Percentiles rank a stretch among this genome's conserved stretches.
Evolutionary conservation across 2,329 filamentous ascomycete genomes (phyloP).

Genomic region (Juglanconis oblonga): DNA sequence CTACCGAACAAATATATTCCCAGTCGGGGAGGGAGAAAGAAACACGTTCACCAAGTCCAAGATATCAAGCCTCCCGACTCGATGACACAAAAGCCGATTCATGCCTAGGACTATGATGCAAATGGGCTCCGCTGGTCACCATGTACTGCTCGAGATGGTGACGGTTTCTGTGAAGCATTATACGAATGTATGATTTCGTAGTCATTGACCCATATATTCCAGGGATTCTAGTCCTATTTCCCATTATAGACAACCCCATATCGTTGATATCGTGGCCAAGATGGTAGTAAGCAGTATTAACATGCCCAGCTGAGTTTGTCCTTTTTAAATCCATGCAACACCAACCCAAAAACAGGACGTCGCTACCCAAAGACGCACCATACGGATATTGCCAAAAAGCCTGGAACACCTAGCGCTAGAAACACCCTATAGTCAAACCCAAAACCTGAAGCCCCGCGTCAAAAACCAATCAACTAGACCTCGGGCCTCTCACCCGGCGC

Average conservation of each 20-base stretch:
- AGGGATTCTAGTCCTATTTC: background rate
- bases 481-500: background rate
- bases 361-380: background rate
- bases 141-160: background rate
- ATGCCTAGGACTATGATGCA: background rate
- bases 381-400: background rate
- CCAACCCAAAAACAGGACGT: background rate
- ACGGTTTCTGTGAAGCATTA: background rate
- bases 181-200: background rate
- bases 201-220: background rate
- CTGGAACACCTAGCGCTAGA: slow-evolving; percentile 13
- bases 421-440: background rate
- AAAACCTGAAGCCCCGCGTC: background rate
- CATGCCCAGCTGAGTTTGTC: background rate
- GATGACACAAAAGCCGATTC: background rate
- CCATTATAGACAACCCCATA: background rate
- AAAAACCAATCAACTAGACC: background rate
- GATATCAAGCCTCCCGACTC: no score
- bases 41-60: no score
- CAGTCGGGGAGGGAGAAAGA: no score
- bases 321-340: background rate
- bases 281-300: background rate
- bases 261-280: background rate
- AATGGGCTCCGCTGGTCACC: background rate
- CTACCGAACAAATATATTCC: no score